Evolutionary conservation across 1,139 yeast species (phyloP), one percentile per base, ranked within the genome.

Genomic region (Zygosaccharomyces pseudobailii): DNA sequence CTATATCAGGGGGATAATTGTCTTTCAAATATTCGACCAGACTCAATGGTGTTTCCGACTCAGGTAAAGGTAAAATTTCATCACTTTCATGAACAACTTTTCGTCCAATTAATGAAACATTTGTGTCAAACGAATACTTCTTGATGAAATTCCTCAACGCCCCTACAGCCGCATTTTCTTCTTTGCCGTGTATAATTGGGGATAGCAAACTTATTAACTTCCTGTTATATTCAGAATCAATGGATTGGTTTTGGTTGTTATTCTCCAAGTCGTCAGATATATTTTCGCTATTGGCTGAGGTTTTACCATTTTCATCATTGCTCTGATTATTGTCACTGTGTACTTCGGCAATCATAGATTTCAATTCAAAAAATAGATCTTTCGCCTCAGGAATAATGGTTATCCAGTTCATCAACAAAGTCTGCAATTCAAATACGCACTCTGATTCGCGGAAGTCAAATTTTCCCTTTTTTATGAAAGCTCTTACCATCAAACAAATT

Each of bases 321-420:
- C 27, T 40, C 9, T 35, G 32, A 9, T 21, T 20, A 4, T 45
- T 37, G 24, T 35, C 38, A 20, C 21, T 39, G 31, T 46, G 45
- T 10, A 47, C 35, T 32, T 45, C 49, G 9, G 50, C 51, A 6
- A 58, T 43, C 6, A 45, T 38, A n/a, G 57, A 38, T 36, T 67
- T 67, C 17, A 69, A 52, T 40, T 53, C 56, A 52, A 71, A 71
- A 51, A 67, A 70, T 9, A 71, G 47, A 3, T 60, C 63, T 41
- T 67, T 64, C 4, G 79, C 79, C 31, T 73, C 78, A 0, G 76
- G 74, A 4, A 73, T 54, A 44, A 73, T 71, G 5, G 84, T 79
- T 40, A 83, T 78, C 82, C 86, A 82, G 50, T 75, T 77, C 56
- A 84, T 72, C 43, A 84, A 67, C 42, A 82, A 67, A 3, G 78